Evolutionary conservation across 345 rosid genomes (phyloP), one percentile per base, ranked within the genome.

Genomic region (Laguncularia racemosa): DNA sequence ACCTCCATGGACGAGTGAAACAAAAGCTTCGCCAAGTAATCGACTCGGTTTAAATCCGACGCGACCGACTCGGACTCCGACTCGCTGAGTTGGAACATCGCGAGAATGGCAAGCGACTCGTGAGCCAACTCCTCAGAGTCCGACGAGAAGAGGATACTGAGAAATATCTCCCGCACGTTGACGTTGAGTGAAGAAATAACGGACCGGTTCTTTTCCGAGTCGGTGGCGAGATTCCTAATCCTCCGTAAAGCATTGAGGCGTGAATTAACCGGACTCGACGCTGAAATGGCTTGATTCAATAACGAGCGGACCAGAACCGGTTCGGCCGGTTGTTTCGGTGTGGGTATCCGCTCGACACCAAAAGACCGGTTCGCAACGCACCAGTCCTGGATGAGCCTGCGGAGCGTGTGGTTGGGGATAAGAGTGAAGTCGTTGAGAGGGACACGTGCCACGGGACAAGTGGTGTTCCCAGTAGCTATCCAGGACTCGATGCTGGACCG

Each of bases 321-420:
- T 16, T 93, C 96, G 13, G 97, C 96, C 12, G 99, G 99, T 56
- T 93, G 99, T 55, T 93, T 93, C 1, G 97, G 99, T 0, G 99
- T 93, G 2, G 99, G 99, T 17, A 93, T 93, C 1, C 97, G 84
- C 61, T 84, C 77, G 16, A 93, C 67, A 33, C 99, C 97, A 44
- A 78, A 78, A 44, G 85, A 72, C 15, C 89, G 85, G 72, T 93
- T 82, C 0, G 90, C 92, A 23, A 93, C 97, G 71, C 96, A 93
- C 99, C 99, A 93, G 28, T 84, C 96, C 64, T 93, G 99, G 67
- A 93, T 93, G 12, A 93, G 81, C n/a, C 99, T 91, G 56, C 99
- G 97, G 64, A 93, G 97, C 52, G 96, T 93, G 79, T 93, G 99
- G 76, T 93, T 93, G 2, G 99, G 99, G 44, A 89, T 93, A 66